Conservation (phyloP, 768 basidiomycete genomes). For the Lyophyllum decastes region DNA sequence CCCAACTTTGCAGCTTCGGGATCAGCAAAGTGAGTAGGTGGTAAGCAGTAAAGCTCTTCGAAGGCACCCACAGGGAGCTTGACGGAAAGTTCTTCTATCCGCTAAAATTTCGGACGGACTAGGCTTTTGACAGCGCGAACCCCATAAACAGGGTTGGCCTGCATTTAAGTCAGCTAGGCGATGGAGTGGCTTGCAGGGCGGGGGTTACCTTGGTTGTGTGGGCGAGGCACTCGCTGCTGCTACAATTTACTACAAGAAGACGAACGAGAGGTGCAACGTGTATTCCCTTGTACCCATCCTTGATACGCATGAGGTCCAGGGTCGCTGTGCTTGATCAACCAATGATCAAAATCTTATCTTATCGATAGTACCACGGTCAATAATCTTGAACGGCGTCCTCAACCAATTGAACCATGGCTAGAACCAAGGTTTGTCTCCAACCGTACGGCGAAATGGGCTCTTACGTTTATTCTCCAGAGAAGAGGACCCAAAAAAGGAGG, state of each 20-base stretch:
- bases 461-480: background rate
- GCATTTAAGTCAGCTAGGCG: background rate
- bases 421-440: background rate
- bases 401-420: background rate
- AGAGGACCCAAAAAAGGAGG: background rate
- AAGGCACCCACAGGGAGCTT: background rate
- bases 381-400: background rate
- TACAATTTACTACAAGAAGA: no score
- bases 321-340: no score
- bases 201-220: no score
- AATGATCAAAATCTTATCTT: background rate
- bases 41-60: background rate
- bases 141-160: background rate
- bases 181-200: no score
- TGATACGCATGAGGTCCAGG: no score
- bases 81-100: background rate
- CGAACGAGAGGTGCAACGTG: background rate
- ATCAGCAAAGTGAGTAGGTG: background rate
- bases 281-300: no score
- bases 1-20: background rate
- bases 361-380: background rate
- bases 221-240: no score
- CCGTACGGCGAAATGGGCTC: no score
- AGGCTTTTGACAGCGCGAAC: background rate
- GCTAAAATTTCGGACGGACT: no score